Evolutionary conservation across 2,329 filamentous ascomycete species (phyloP).

Genomic region (Fusarium marasasianum): DNA sequence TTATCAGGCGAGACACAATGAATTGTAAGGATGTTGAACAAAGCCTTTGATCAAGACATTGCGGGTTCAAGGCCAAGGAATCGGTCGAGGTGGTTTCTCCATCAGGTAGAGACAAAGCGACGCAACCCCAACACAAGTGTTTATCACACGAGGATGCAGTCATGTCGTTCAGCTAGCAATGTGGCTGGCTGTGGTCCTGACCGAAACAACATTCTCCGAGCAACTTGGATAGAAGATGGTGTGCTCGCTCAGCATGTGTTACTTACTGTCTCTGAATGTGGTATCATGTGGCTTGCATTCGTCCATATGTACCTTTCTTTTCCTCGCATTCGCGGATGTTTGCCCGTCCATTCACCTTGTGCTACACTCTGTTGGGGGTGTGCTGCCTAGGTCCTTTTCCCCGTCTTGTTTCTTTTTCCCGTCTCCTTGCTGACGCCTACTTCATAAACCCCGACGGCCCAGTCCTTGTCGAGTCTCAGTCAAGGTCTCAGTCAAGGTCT

Average conservation of each 20-base stretch:
- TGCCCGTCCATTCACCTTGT: not conserved
- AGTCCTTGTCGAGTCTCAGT: constrained; percentile 2
- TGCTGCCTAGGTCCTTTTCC: not conserved
- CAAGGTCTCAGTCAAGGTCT: not conserved
- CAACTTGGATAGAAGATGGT: not conserved
- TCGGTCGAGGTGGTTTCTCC: not conserved
- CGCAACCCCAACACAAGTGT: not conserved
- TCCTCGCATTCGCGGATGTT: not conserved
- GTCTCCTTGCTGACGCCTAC: not conserved
- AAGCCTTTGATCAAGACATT: not conserved
- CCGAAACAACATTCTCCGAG: not conserved
- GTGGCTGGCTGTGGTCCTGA: constrained; percentile 1
- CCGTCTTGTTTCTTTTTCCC: not conserved
- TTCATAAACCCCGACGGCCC: constrained; percentile 13
- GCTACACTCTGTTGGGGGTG: not conserved
- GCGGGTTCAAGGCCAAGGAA: not conserved
- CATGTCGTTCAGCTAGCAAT: not conserved
- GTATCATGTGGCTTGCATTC: constrained; percentile 13
- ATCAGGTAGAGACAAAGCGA: not conserved
- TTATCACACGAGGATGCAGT: not conserved
- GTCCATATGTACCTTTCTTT: constrained; percentile 16
- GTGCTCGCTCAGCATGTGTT: constrained; percentile 7
- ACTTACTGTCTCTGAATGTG: not conserved
- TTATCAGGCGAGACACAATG: constrained; percentile 1
- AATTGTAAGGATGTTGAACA: not conserved